Base-by-base conservation (phyloP, 2,329 filamentous ascomycete species). In the Periconia digitata region DNA sequence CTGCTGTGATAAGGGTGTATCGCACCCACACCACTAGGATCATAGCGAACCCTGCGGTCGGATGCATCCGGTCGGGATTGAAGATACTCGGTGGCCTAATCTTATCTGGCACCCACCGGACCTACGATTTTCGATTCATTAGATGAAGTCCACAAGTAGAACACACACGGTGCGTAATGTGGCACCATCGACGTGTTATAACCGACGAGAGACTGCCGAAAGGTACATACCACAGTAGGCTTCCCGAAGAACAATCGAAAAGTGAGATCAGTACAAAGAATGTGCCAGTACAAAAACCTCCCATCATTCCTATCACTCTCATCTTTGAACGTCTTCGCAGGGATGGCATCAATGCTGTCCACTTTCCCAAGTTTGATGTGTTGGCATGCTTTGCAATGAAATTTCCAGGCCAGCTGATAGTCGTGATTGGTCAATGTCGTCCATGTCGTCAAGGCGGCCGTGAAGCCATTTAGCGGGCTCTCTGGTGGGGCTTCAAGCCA, bases 241-340 rank as follows among this genome's bases (percentile, higher is more conserved):
- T 64, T 67, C 3, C 51, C 55, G 34, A 58, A 65, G 35, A 67
- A 64, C 8, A 66, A 27, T 2, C 63, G 62, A 40, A 65, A 66
- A 15, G 64, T 18, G 2, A 54, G 49, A 35, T 67, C 64, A 7
- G 52, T 63, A 2, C 56, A 56, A 1, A 66, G 20, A 8, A 58
- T 35, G 8, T 63, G 58, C 56, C 56, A 67, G 40, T 61, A 67
- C 4, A 64, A 27, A 27, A 50, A 58, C n/a, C 64, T 49, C 3
- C 38, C 12, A 1, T 22, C 8, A 4, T 66, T 51, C 35, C 54
- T 49, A 12, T 46, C 27, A 8, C 55, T 40, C 40, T 67, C 64
- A 18, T 65, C 63, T n/a, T 59, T 55, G 4, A 51, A 49, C 0
- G 59, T 58, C 17, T 38, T 54, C 24, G 60, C 52, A 8, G 57